These are phyloP conservation scores for Durotheca rogersii DNA, from an alignment of 495 filamentous ascomycete genomes.

Conservation along the genomic window DNA sequence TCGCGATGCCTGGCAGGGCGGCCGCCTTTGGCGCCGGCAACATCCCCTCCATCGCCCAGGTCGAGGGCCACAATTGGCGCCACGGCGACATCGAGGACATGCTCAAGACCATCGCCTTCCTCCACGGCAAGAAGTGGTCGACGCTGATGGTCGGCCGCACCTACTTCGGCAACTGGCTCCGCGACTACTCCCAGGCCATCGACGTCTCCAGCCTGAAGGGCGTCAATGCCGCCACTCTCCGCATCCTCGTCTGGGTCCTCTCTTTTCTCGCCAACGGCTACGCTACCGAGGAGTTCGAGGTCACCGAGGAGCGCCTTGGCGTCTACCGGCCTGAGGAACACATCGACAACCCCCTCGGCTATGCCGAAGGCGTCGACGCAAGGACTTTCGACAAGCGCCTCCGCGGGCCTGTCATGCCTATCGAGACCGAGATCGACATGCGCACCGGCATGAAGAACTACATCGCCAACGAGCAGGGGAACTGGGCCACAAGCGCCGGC, in stretches of 20 bases:
- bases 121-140: conserved; percentile 93
- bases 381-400: conserved; percentile 81
- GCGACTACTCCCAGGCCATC: conserved; percentile 83
- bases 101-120: conserved; percentile 82
- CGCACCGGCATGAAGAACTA: conserved; percentile 98
- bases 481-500: conserved; percentile 84
- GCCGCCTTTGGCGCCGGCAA: conserved; percentile 93
- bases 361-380: conserved; percentile 86
- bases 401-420: conserved; percentile 67
- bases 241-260: conserved; percentile 86
- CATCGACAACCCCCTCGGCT: conserved; percentile 88
- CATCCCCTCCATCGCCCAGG: conserved; percentile 87
- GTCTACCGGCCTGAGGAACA: conserved; percentile 95
- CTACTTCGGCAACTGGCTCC: conserved; percentile 85
- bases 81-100: conserved; percentile 95
- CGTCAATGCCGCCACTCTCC: conserved; percentile 86
- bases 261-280: conserved; percentile 93
- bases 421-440: conserved; percentile 80
- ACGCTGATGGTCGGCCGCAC: conserved; percentile 83
- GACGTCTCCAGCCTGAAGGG: conserved; percentile 89
- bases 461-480: conserved; percentile 84
- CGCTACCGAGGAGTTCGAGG: conserved; percentile 95
- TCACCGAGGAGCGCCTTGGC: conserved; percentile 86
- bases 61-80: conserved; percentile 94
- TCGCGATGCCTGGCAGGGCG: conserved; percentile 63